Evolutionary conservation across 192 early-diverging fungal species (phyloP).

Genomic region (Gigaspora rosea): DNA sequence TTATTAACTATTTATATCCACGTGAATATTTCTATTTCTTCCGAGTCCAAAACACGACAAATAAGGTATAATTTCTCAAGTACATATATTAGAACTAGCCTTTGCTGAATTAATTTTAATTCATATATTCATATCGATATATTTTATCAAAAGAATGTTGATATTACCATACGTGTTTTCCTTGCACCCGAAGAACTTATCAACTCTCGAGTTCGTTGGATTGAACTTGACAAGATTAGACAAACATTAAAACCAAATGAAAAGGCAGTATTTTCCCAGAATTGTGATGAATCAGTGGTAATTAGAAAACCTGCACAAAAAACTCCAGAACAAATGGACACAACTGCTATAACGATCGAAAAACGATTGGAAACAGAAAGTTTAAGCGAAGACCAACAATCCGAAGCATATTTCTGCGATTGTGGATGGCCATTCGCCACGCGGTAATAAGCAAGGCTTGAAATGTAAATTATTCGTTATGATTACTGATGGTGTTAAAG

Average conservation of each 20-base stretch:
- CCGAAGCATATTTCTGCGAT: not conserved
- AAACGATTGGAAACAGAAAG: not conserved
- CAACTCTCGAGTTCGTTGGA: not conserved
- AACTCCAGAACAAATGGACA: not conserved
- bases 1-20: not conserved
- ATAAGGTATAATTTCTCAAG: not conserved
- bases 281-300: not conserved
- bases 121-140: no score
- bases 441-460: not conserved
- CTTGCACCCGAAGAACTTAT: not conserved
- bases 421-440: not conserved
- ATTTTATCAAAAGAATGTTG: not conserved
- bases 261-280: not conserved
- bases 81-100: not conserved
- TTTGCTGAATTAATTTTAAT: not conserved
- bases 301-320: not conserved
- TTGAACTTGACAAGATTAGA: not conserved
- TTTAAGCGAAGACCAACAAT: not conserved
- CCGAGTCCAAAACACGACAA: not conserved
- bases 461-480: not conserved
- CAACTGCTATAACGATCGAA: not conserved
- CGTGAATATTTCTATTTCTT: not conserved
- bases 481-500: not conserved
- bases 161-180: not conserved
- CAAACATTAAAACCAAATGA: not conserved